Conservation (phyloP, 2,329 filamentous ascomycete genomes). For the Colletotrichum destructivum region DNA sequence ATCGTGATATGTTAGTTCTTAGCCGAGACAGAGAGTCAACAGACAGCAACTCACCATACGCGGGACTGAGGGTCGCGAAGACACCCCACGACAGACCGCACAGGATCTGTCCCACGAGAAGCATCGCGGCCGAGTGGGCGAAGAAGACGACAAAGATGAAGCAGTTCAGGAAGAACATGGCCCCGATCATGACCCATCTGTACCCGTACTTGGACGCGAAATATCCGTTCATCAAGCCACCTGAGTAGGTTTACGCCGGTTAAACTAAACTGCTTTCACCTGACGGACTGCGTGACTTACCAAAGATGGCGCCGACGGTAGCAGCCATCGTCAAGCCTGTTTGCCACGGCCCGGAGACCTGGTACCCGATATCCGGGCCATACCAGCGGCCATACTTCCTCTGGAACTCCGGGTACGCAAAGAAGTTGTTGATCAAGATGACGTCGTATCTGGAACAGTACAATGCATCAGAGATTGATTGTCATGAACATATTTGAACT, state of each 20-base stretch:
- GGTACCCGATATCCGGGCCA: constrained; percentile 45
- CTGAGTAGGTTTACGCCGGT: too few relatives aligned
- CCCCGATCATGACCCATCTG: constrained; percentile 59
- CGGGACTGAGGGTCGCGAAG: constrained; percentile 60
- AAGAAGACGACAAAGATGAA: constrained; percentile 66
- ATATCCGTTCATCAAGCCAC: constrained; percentile 60
- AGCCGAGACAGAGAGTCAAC: too few relatives aligned
- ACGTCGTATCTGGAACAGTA: constrained; percentile 48
- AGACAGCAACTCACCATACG: constrained; percentile 53
- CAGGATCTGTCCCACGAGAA: constrained; percentile 61
- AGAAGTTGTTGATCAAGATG: constrained; percentile 54
- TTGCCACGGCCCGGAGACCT: constrained; percentile 66
- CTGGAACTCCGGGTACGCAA: constrained; percentile 54
- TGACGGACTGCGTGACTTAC: constrained; percentile 41
- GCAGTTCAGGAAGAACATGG: constrained; percentile 54
- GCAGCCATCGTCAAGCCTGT: constrained; percentile 61
- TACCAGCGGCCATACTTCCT: constrained; percentile 47
- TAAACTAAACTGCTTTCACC: too few relatives aligned
- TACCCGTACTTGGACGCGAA: constrained; percentile 61
- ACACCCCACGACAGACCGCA: constrained; percentile 63
- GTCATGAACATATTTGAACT: too few relatives aligned
- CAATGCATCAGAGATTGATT: too few relatives aligned
- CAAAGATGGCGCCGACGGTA: constrained; percentile 63
- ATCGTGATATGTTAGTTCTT: too few relatives aligned
- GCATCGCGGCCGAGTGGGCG: constrained; percentile 53